Conservation (phyloP, 352 stramenopile species). For the Phytopythium cucurbitacearum region DNA sequence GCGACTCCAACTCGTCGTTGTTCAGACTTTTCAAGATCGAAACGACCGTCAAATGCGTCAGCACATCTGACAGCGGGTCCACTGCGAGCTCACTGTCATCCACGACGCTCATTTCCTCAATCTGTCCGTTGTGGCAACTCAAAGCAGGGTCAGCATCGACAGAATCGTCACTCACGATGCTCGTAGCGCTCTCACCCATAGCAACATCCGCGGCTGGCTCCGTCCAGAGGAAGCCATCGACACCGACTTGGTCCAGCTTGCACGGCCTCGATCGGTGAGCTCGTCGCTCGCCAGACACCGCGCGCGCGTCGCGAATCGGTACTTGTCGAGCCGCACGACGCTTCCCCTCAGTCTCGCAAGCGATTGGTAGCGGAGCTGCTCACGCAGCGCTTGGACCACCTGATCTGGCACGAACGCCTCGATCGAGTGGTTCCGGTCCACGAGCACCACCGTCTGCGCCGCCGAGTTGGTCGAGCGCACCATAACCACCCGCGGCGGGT, state of each 20-base stretch:
- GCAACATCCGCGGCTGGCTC: constrained; percentile 21
- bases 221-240: constrained; percentile 8
- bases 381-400: constrained; percentile 14
- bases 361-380: constrained; percentile 23
- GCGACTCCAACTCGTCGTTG: constrained; percentile 30
- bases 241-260: constrained; percentile 12
- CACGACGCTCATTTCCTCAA: constrained; percentile 44
- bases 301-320: constrained; percentile 47
- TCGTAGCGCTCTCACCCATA: constrained; percentile 16
- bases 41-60: constrained; percentile 20
- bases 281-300: constrained; percentile 22
- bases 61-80: constrained; percentile 23
- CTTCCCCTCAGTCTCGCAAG: constrained; percentile 42
- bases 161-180: constrained; percentile 4
- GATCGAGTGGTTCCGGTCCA: constrained; percentile 40
- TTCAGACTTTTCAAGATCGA: constrained; percentile 19
- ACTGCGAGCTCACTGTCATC: constrained; percentile 47
- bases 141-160: background rate
- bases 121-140: constrained; percentile 3
- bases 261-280: background rate
- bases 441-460: constrained; percentile 36
- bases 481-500: constrained; percentile 42
- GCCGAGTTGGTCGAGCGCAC: constrained; percentile 37
- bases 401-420: constrained; percentile 42
- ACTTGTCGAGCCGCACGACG: constrained; percentile 52